Conservation (phyloP, 768 basidiomycete species). For the Lactarius vividus region DNA sequence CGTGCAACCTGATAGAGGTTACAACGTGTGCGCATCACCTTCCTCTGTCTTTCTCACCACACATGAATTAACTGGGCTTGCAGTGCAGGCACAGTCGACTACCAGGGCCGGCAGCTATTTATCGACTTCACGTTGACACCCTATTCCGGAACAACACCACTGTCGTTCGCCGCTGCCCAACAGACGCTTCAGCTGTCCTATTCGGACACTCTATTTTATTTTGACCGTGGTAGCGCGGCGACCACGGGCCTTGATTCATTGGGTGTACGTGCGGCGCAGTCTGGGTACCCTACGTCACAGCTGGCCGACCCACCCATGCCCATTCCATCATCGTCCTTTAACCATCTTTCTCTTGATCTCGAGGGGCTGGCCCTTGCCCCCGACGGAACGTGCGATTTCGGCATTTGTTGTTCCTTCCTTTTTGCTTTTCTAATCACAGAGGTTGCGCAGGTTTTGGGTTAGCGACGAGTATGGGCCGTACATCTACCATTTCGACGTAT, state of each 20-base stretch:
- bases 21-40: slow-evolving; percentile 46
- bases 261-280: slow-evolving; percentile 43
- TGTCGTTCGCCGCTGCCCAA: slow-evolving; percentile 50
- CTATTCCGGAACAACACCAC: slow-evolving; percentile 45
- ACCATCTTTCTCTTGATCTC: slow-evolving; percentile 51
- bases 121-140: slow-evolving; percentile 58
- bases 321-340: slow-evolving; percentile 44
- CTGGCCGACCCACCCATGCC: slow-evolving; percentile 47
- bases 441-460: slow-evolving; percentile 50
- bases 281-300: slow-evolving; percentile 34
- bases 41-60: neutral
- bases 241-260: slow-evolving; percentile 58
- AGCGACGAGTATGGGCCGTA: slow-evolving; percentile 72
- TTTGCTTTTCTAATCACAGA: neutral
- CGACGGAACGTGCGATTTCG: slow-evolving; percentile 53
- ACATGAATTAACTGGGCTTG: slow-evolving; percentile 9
- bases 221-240: slow-evolving; percentile 44
- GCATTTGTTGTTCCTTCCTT: neutral
- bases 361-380: slow-evolving; percentile 57
- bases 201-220: slow-evolving; percentile 46
- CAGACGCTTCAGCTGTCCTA: slow-evolving; percentile 53
- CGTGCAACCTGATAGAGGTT: slow-evolving; percentile 61
- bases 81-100: slow-evolving; percentile 56
- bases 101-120: slow-evolving; percentile 60
- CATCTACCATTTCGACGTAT: slow-evolving; percentile 51